Conservation (phyloP, 306 rosid genomes). For the Fagus sylvatica region DNA sequence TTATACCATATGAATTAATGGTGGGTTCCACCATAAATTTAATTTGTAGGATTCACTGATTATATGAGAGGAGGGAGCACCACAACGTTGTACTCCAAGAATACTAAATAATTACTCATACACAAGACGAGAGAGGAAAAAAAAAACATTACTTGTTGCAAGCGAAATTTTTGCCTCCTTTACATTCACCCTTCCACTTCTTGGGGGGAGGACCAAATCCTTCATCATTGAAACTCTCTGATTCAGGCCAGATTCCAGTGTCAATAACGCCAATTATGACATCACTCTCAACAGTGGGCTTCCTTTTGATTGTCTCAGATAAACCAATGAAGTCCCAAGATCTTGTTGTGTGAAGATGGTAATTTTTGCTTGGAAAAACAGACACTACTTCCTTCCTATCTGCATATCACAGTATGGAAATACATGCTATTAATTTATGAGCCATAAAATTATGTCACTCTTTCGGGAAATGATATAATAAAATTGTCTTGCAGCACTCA, state of each 20-base stretch:
- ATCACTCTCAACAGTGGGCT: neutral
- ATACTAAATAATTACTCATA: too few species aligned
- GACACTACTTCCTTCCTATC: slow-evolving; percentile 20
- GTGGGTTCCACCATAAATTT: too few species aligned
- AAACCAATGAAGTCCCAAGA: slow-evolving; percentile 38
- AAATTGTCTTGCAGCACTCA: neutral
- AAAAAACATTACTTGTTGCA: slow-evolving; percentile 26
- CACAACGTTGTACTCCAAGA: too few species aligned
- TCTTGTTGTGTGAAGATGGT: slow-evolving; percentile 13
- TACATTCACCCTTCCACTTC: slow-evolving; percentile 33
- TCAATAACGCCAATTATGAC: slow-evolving; percentile 28
- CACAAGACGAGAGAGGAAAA: too few species aligned
- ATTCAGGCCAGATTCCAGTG: slow-evolving; percentile 32
- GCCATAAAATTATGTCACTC: too few species aligned
- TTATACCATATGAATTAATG: too few species aligned
- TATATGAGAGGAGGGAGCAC: too few species aligned
- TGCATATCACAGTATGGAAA: neutral
- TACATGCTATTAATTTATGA: neutral
- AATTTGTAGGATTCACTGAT: too few species aligned
- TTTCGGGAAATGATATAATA: neutral
- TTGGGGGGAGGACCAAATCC: slow-evolving; percentile 19
- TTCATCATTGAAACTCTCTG: slow-evolving; percentile 23
- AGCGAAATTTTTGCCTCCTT: slow-evolving; percentile 9
- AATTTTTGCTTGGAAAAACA: slow-evolving; percentile 24
- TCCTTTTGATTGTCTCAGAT: neutral